These are phyloP conservation scores for Saccharomyces pastorianus DNA, from an alignment of 1,139 yeast species.

Conservation along the genomic window DNA sequence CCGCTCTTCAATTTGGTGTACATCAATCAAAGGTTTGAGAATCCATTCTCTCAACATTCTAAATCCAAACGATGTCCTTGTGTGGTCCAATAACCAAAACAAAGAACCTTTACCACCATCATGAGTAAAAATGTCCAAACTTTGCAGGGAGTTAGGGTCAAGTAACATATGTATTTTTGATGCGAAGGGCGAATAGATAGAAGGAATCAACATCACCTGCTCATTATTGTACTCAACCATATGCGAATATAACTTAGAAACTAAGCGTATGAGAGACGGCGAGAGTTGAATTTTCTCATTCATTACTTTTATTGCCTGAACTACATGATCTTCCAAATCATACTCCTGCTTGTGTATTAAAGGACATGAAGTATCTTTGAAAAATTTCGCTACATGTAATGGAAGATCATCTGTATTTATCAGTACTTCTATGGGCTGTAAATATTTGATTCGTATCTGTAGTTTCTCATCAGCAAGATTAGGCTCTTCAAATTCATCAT, in stretches of 20 bases:
- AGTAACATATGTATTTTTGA: slow-evolving; percentile 53
- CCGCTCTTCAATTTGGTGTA: slow-evolving; percentile 38
- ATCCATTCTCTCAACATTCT: slow-evolving; percentile 67
- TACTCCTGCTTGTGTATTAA: background rate
- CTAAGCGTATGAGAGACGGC: slow-evolving; percentile 7
- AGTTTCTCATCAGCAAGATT: slow-evolving; percentile 47
- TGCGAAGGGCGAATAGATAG: slow-evolving; percentile 47
- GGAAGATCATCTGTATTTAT: slow-evolving; percentile 31
- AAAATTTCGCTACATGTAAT: slow-evolving; percentile 16
- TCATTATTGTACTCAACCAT: slow-evolving; percentile 57
- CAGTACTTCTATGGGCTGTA: slow-evolving; percentile 71
- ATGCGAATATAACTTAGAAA: slow-evolving; percentile 35
- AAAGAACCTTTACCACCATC: slow-evolving; percentile 56
- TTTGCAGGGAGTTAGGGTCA: slow-evolving; percentile 57
- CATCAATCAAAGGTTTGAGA: slow-evolving; percentile 54
- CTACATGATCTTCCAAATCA: slow-evolving; percentile 5
- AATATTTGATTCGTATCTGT: slow-evolving; percentile 64
- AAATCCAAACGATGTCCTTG: slow-evolving; percentile 69
- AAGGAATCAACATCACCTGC: slow-evolving; percentile 44
- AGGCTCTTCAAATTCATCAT: slow-evolving; percentile 57
- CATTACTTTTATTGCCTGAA: background rate
- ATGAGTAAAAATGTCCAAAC: slow-evolving; percentile 70
- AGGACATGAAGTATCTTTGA: slow-evolving; percentile 3
- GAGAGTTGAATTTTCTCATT: slow-evolving; percentile 1
- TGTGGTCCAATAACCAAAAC: slow-evolving; percentile 71